phyloP scores from a whole-genome alignment of 495 filamentous ascomycete genomes.

The Trichocladium antarcticum region DNA sequence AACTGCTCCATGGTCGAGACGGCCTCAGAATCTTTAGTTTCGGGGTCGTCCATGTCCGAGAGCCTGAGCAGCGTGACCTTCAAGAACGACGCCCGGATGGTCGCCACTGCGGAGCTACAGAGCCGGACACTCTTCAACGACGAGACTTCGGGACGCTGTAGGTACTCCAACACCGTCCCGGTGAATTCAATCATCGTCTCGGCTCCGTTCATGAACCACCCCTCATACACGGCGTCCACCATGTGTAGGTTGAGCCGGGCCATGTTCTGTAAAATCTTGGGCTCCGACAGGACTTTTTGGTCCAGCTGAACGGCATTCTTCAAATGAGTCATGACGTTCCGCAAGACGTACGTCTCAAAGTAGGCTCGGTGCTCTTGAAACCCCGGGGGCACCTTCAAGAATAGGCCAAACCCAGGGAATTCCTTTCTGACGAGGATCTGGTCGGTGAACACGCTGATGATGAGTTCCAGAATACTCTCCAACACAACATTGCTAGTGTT shows the following conservation, averaged over 20 bases:
- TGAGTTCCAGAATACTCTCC: slow-evolving; percentile 61
- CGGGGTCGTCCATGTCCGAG: slow-evolving; percentile 64
- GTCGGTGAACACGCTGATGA: slow-evolving; percentile 67
- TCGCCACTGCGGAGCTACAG: slow-evolving; percentile 66
- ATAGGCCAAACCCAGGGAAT: slow-evolving; percentile 79
- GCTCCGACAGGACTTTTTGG: slow-evolving; percentile 62
- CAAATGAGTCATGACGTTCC: slow-evolving; percentile 60
- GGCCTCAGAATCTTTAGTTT: slow-evolving; percentile 46
- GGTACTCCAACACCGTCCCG: slow-evolving; percentile 73
- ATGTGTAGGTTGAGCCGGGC: slow-evolving; percentile 67
- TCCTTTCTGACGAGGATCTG: slow-evolving; percentile 76
- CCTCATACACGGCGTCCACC: slow-evolving; percentile 83
- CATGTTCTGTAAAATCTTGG: slow-evolving; percentile 75
- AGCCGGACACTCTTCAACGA: slow-evolving; percentile 74
- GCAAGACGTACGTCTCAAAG: slow-evolving; percentile 83
- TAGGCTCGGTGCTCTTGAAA: slow-evolving; percentile 89
- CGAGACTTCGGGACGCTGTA: slow-evolving; percentile 75
- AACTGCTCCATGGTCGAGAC: slow-evolving; percentile 66
- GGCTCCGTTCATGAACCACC: slow-evolving; percentile 85
- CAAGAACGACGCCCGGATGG: slow-evolving; percentile 63
- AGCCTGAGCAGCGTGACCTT: slow-evolving; percentile 66
- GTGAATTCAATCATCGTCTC: slow-evolving; percentile 74
- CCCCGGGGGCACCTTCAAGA: slow-evolving; percentile 80
- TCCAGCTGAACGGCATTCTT: slow-evolving; percentile 57
- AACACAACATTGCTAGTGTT: slow-evolving; percentile 57